phyloP scores from a whole-genome alignment of 106 monocot genomes.

The Acorus gramineus region DNA sequence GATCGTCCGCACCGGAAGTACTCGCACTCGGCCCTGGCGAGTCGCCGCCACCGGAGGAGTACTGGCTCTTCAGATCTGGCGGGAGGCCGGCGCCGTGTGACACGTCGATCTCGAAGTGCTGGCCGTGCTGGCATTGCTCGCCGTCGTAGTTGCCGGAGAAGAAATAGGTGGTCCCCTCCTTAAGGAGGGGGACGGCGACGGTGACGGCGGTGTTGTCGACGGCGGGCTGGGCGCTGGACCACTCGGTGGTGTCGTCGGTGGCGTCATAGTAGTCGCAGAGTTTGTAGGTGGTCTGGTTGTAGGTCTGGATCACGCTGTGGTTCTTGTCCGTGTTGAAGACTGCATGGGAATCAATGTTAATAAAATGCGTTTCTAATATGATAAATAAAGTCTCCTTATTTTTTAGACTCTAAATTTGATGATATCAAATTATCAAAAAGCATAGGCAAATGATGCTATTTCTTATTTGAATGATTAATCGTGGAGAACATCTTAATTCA shows the following conservation, averaged over 20 bases:
- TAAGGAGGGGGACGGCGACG: slow-evolving; percentile 63
- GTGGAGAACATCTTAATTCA: too few relatives aligned
- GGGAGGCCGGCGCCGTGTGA: slow-evolving; percentile 71
- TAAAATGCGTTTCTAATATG: too few relatives aligned
- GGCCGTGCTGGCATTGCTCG: slow-evolving; percentile 80
- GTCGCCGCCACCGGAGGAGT: slow-evolving; percentile 3
- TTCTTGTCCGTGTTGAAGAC: slow-evolving; percentile 94
- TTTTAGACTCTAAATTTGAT: too few relatives aligned
- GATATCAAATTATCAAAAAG: too few relatives aligned
- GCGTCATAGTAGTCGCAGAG: slow-evolving; percentile 55
- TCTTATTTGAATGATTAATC: too few relatives aligned
- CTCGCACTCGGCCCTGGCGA: slow-evolving; percentile 19
- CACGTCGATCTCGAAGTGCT: slow-evolving; percentile 61
- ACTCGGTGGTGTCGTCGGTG: slow-evolving; percentile 46
- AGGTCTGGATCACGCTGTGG: slow-evolving; percentile 86
- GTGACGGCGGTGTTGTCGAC: too few relatives aligned
- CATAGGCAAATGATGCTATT: too few relatives aligned
- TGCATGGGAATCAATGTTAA: slow-evolving; percentile 1
- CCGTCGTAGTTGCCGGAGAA: slow-evolving; percentile 90
- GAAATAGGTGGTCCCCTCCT: slow-evolving; percentile 68
- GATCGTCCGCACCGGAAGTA: neutral
- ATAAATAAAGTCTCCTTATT: too few relatives aligned
- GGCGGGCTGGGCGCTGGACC: slow-evolving; percentile 48
- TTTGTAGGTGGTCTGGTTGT: slow-evolving; percentile 65
- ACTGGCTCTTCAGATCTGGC: slow-evolving; percentile 21